Conservation (phyloP, 768 basidiomycete genomes). For the Rhizopogon vinicolor region DNA sequence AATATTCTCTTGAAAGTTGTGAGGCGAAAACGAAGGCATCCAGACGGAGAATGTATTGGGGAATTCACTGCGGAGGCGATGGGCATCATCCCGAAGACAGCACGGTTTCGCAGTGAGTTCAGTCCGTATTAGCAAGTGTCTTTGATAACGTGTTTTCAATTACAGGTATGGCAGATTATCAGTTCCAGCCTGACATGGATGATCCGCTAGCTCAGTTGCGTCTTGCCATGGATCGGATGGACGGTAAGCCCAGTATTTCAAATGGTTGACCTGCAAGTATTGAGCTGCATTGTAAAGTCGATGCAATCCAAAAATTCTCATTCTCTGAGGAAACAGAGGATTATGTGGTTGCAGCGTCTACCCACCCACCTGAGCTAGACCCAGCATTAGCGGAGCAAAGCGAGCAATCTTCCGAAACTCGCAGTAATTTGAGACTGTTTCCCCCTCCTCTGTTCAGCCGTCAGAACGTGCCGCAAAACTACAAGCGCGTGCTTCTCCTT, state of each 20-base stretch:
- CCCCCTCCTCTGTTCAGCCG: constrained; percentile 90
- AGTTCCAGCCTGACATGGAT: constrained; percentile 70
- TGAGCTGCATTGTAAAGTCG: constrained; percentile 42
- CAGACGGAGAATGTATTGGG: constrained; percentile 36
- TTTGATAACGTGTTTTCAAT: neutral
- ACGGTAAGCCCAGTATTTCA: constrained; percentile 50
- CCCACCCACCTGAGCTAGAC: constrained; percentile 45
- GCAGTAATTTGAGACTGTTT: constrained; percentile 68
- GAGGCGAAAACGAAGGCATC: constrained; percentile 55
- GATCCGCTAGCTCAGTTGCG: constrained; percentile 73
- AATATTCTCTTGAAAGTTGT: constrained; percentile 87
- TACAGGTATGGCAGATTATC: constrained; percentile 90
- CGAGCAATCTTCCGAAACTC: constrained; percentile 17
- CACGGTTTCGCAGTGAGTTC: constrained; percentile 81
- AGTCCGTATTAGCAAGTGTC: neutral
- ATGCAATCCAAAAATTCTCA: constrained; percentile 63
- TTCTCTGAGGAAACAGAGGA: constrained; percentile 69
- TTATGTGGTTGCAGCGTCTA: constrained; percentile 36
- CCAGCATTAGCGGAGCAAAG: constrained; percentile 31
- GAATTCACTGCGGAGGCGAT: constrained; percentile 73
- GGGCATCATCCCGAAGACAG: constrained; percentile 77
- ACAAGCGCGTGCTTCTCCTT: constrained; percentile 49
- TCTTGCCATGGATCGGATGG: constrained; percentile 70
- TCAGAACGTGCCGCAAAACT: constrained; percentile 72
- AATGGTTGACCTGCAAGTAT: neutral